A percentile compares a stretch with the other conserved stretches of the same genome.
These are phyloP conservation scores for Curvularia verruculosa DNA, from an alignment of 2,329 filamentous ascomycete genomes.

Conservation along the genomic window DNA sequence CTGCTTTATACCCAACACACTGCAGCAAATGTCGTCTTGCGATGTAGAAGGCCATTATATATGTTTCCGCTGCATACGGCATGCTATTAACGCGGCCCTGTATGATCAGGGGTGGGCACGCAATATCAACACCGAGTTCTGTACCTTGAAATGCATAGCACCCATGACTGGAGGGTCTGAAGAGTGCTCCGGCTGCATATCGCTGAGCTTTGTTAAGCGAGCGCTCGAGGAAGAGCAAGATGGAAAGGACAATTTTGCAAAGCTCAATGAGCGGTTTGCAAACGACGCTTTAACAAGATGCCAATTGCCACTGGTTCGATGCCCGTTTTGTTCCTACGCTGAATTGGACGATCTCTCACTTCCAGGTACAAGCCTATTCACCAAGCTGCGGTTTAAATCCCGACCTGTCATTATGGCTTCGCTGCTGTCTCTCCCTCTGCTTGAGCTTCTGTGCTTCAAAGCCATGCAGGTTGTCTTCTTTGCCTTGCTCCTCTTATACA, in stretches of 20 bases:
- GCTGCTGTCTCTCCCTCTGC: constrained; percentile 36
- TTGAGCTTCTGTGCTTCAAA: constrained; percentile 41
- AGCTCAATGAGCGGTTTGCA: constrained; percentile 79
- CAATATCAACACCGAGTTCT: constrained; percentile 73
- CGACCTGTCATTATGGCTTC: constrained; percentile 40
- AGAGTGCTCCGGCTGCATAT: constrained; percentile 75
- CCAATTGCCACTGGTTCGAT: constrained; percentile 76
- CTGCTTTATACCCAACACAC: constrained; percentile 73
- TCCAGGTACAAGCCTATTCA: constrained; percentile 32
- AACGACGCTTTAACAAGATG: constrained; percentile 77
- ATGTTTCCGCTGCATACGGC: constrained; percentile 81
- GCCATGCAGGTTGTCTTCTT: constrained; percentile 62
- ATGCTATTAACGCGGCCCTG: constrained; percentile 81
- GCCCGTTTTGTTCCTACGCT: constrained; percentile 90
- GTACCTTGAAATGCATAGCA: constrained; percentile 83
- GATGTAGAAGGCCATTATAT: constrained; percentile 71
- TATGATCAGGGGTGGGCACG: constrained; percentile 92
- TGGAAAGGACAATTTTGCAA: constrained; percentile 72
- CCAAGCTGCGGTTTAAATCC: constrained; percentile 35
- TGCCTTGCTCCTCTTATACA: constrained; percentile 54
- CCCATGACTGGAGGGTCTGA: constrained; percentile 61
- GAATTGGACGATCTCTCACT: constrained; percentile 70
- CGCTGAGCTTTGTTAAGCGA: constrained; percentile 70
- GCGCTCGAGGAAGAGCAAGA: constrained; percentile 74
- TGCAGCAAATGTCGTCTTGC: constrained; percentile 78